Conservation (phyloP, 2,329 filamentous ascomycete species). For the Colletotrichum tropicale region DNA sequence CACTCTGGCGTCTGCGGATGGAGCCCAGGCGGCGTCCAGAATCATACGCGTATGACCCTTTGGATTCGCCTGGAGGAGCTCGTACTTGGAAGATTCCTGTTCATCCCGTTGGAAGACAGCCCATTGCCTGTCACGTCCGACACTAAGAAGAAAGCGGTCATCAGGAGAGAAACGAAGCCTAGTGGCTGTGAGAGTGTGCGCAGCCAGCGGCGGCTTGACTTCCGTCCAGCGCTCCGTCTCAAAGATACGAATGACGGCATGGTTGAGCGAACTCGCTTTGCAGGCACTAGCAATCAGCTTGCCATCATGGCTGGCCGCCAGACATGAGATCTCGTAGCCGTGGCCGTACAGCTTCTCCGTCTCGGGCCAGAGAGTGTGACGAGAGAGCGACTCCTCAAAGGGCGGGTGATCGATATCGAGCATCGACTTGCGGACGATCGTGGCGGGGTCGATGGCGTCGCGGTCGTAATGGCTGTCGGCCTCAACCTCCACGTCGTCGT, state of each 20-base stretch:
- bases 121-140: slow-evolving; percentile 93
- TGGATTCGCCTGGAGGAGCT: slow-evolving; percentile 66
- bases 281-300: slow-evolving; percentile 87
- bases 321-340: slow-evolving; percentile 92
- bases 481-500: slow-evolving; percentile 52
- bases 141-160: slow-evolving; percentile 79
- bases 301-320: slow-evolving; percentile 79
- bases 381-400: slow-evolving; percentile 85
- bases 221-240: slow-evolving; percentile 89
- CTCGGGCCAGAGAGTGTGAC: slow-evolving; percentile 94
- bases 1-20: slow-evolving; percentile 44
- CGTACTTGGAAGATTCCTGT: slow-evolving; percentile 49
- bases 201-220: slow-evolving; percentile 79
- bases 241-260: slow-evolving; percentile 92
- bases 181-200: slow-evolving; percentile 86
- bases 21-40: slow-evolving; percentile 84
- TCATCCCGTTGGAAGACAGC: slow-evolving; percentile 70
- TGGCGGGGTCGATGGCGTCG: slow-evolving; percentile 59
- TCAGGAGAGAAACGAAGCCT: slow-evolving; percentile 79
- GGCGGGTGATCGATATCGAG: slow-evolving; percentile 77
- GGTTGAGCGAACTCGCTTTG: slow-evolving; percentile 88
- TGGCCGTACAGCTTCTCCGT: slow-evolving; percentile 97
- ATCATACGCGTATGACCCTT: slow-evolving; percentile 96
- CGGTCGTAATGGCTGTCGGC: slow-evolving; percentile 52
- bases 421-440: slow-evolving; percentile 61